Evolutionary conservation across 805 yeast genomes (phyloP), one percentile per base, ranked within the genome.

Genomic region (Saccharomycopsis amapae): DNA sequence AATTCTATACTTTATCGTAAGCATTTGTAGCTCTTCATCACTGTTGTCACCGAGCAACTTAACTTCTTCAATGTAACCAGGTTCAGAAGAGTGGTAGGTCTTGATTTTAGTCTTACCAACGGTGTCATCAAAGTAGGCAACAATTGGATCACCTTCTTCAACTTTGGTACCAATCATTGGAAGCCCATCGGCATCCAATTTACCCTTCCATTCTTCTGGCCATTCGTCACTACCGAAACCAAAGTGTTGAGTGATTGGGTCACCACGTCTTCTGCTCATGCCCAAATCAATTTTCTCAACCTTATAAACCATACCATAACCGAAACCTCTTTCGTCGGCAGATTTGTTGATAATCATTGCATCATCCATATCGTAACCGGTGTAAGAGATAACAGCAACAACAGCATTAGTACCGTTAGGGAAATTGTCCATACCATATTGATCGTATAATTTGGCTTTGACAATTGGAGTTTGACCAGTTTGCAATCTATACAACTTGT

Each of bases 301-400:
- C 67, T 93, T 93, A 68, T 85, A 88, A 54, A 93, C 94, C 6
- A 95, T 85, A 67, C 98, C 98, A 58, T 93, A 90, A 17, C 95
- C 97, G 55, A 93, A 93, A 1, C 98, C 98, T 64, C 98, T 78
- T 68, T 93, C 98, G 58, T 89, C 95, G 0, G 97, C 97, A 42
- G 95, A 85, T 65, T 93, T 93, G 66, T 93, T 93, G 56, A 93
- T 78, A 59, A 93, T 93, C 97, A 93, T 90, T 62, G 98, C 98
- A 66, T 93, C 98, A 69, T 93, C 98, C 97, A 93, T 93, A 85
- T 93, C 98, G 62, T 93, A 93, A 57, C 98, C 98, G 1, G 98
- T 93, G 64, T 93, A 93, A 0, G 98, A 89, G 61, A 93, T 93
- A 56, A 93, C 98, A 0, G 98, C 98, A 53, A 93, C 98, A 50